phyloP scores from a whole-genome alignment of 1,139 yeast species.

The Williopsis jadinii region DNA sequence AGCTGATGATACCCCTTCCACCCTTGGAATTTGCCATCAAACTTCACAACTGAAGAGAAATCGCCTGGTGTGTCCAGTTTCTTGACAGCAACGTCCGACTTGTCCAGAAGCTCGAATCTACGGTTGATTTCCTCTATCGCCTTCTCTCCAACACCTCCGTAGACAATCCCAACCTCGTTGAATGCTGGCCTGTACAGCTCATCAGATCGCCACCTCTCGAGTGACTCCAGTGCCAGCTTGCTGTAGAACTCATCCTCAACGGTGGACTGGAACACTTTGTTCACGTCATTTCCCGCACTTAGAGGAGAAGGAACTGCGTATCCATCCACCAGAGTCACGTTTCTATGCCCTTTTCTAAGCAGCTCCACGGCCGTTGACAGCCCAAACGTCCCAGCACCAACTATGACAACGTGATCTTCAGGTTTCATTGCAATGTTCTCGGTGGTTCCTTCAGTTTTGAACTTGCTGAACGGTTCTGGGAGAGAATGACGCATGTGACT shows the following conservation, averaged over 20 bases:
- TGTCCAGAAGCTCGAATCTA: neutral
- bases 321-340: constrained; percentile 30
- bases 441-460: too few species aligned
- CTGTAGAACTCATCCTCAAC: constrained; percentile 30
- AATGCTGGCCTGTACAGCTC: constrained; percentile 24
- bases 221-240: constrained; percentile 32
- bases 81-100: constrained; percentile 3
- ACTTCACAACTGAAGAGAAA: constrained; percentile 23
- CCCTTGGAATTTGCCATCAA: constrained; percentile 23
- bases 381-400: constrained; percentile 31
- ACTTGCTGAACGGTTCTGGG: too few species aligned
- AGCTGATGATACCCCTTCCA: constrained; percentile 22
- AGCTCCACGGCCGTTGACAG: constrained; percentile 30
- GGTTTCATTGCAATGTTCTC: neutral
- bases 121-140: constrained; percentile 15
- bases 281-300: constrained; percentile 39
- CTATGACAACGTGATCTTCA: constrained; percentile 5
- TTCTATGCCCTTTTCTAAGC: constrained; percentile 21
- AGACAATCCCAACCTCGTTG: constrained; percentile 23
- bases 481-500: too few species aligned
- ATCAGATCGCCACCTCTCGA: constrained; percentile 31
- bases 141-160: constrained; percentile 6
- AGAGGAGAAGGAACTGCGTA: constrained; percentile 36
- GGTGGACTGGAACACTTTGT: constrained; percentile 36
- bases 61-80: constrained; percentile 5